Conservation (phyloP, 2,329 filamentous ascomycete species). For the Thielaviopsis euricoi region DNA sequence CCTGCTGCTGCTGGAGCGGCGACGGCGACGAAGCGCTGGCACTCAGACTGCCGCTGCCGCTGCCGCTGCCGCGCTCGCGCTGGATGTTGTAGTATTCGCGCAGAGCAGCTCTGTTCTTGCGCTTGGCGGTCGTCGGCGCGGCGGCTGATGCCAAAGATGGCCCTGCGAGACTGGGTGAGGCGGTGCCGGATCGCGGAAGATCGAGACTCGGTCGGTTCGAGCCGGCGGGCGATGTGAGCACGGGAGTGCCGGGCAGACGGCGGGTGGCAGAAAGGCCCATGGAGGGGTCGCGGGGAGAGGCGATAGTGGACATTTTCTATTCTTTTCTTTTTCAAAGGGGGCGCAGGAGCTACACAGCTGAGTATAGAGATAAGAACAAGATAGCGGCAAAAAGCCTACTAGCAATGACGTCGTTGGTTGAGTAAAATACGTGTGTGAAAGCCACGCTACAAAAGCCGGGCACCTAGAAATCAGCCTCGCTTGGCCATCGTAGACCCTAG, state of each 20-base stretch:
- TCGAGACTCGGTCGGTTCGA: slow-evolving; percentile 64
- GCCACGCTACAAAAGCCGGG: not conserved
- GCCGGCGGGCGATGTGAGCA: slow-evolving; percentile 42
- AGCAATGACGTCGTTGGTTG: slow-evolving; percentile 2
- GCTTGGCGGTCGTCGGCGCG: slow-evolving; percentile 24
- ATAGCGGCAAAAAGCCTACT: not conserved
- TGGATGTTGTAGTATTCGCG: slow-evolving; percentile 85
- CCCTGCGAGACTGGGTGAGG: slow-evolving; percentile 26
- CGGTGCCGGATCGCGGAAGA: slow-evolving; percentile 39
- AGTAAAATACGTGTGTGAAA: not conserved
- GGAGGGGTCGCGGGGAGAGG: slow-evolving; percentile 43
- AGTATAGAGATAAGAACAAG: not conserved
- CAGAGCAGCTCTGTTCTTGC: slow-evolving; percentile 66
- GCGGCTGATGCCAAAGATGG: slow-evolving; percentile 15
- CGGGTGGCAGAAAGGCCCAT: slow-evolving; percentile 22
- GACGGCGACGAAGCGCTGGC: slow-evolving; percentile 25
- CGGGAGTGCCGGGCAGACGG: slow-evolving; percentile 32
- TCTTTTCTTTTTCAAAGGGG: too few species aligned
- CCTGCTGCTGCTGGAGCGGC: not conserved
- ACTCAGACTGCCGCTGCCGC: not conserved
- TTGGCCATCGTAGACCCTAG: not conserved
- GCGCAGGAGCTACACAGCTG: not conserved
- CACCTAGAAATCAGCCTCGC: not conserved
- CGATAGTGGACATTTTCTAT: slow-evolving; percentile 51
- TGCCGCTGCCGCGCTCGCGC: slow-evolving; percentile 16